Evolutionary conservation across 805 yeast genomes (phyloP), one percentile per base, ranked within the genome.

Genomic region (Ascoidea tarda): DNA sequence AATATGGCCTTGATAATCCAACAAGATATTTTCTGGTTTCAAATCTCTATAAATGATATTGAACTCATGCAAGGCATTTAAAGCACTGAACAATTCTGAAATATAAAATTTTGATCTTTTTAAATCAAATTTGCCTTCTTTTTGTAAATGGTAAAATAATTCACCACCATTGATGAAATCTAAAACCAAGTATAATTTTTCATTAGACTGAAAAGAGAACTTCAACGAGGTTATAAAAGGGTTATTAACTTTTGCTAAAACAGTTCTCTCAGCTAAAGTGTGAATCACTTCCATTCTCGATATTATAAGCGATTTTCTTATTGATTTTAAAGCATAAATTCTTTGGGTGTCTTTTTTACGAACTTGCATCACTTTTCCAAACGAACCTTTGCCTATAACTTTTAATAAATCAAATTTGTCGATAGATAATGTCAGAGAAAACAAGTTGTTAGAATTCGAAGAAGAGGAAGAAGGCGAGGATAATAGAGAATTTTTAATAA

Each of bases 111-210:
- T 90, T 16, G 97, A 81, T 54, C 99, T 77, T 60, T 89, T 87
- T 65, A 91, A 74, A 47, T 87, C 86, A 66, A 93, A 93, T 59
- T 84, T 78, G 55, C 97, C 95, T 6, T 93, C 90, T 59, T 82
- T 79, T 68, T 91, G 98, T 59, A 93, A 73, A 68, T 93, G 98
- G 68, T 87, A 91, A 68, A 93, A 93, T 58, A 91, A 72, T 66
- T 91, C 99, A 53, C 99, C 99, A 54, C 99, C 99, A 66, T 93
- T 93, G 59, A 93, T 88, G 63, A 91, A 93, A 12, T 96, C 87
- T 49, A 93, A 70, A 5, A 91, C 97, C 45, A 93, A 71, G 61
- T 93, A 93, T 46, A 93, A 70, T 66, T 93, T 93, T 63, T 90
- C 97, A n/a, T 89, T 90, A n/a, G 89, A 79, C 71, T 93, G 99